phyloP scores from a whole-genome alignment of 2,329 filamentous ascomycete species.

The Fusarium mangiferae region DNA sequence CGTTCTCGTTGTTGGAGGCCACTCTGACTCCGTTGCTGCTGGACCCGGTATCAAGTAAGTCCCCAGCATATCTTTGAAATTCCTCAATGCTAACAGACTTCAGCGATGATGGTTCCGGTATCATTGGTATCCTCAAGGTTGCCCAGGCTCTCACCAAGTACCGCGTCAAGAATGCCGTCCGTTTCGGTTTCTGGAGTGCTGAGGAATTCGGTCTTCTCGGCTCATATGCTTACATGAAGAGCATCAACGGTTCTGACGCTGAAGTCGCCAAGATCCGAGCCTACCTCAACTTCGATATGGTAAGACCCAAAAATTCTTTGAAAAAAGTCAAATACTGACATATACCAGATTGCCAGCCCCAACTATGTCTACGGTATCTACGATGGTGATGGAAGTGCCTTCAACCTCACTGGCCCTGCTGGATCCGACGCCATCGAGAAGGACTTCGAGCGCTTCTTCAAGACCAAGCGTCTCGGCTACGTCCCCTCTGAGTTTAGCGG shows the following conservation, averaged over 20 bases:
- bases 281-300: constrained; percentile 69
- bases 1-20: constrained; percentile 59
- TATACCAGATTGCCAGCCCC: constrained; percentile 54
- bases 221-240: constrained; percentile 61
- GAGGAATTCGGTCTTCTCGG: constrained; percentile 61
- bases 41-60: constrained; percentile 67
- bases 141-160: constrained; percentile 56
- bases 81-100: background rate
- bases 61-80: background rate
- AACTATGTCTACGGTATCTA: constrained; percentile 67
- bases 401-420: constrained; percentile 63
- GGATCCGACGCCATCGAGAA: constrained; percentile 70
- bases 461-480: constrained; percentile 58
- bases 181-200: constrained; percentile 63
- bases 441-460: constrained; percentile 67
- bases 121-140: constrained; percentile 58
- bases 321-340: background rate
- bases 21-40: constrained; percentile 60
- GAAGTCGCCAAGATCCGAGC: constrained; percentile 62
- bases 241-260: constrained; percentile 52
- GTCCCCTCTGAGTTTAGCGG: constrained; percentile 72
- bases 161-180: constrained; percentile 59
- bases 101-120: constrained; percentile 68
- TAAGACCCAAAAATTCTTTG: constrained; percentile 32
- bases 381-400: constrained; percentile 68